These are phyloP conservation scores for Cyathus striatus DNA, from an alignment of 768 basidiomycete genomes.

Conservation along the genomic window DNA sequence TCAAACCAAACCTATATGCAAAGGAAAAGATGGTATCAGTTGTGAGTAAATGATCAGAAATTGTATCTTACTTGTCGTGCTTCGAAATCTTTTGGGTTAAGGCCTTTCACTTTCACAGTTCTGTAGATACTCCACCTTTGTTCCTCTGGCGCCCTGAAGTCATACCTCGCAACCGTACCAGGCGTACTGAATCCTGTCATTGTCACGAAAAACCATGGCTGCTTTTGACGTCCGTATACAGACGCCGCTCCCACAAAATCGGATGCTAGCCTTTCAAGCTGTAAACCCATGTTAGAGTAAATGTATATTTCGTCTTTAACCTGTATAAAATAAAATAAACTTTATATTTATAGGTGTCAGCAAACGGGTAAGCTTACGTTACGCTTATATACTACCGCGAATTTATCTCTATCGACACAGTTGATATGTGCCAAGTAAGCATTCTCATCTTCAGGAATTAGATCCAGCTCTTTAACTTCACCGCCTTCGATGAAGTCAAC, in stretches of 20 bases:
- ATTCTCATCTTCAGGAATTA: slow-evolving; percentile 65
- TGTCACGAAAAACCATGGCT: slow-evolving; percentile 58
- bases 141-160: slow-evolving; percentile 50
- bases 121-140: slow-evolving; percentile 54
- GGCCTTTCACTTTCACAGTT: slow-evolving; percentile 51
- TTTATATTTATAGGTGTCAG: too few relatives aligned
- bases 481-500: slow-evolving; percentile 52
- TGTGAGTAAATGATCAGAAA: neutral
- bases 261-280: slow-evolving; percentile 49
- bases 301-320: slow-evolving; percentile 80
- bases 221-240: slow-evolving; percentile 44
- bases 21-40: neutral
- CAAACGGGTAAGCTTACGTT: slow-evolving; percentile 46
- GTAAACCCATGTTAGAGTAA: slow-evolving; percentile 50
- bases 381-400: slow-evolving; percentile 63
- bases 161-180: slow-evolving; percentile 58
- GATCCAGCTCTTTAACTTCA: slow-evolving; percentile 42
- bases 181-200: slow-evolving; percentile 71
- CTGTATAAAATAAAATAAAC: too few relatives aligned
- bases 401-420: slow-evolving; percentile 45
- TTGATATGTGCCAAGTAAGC: slow-evolving; percentile 51
- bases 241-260: slow-evolving; percentile 66
- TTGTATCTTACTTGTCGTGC: slow-evolving; percentile 46
- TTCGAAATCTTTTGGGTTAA: slow-evolving; percentile 65
- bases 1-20: slow-evolving; percentile 61